Conservation (phyloP, 2,329 filamentous ascomycete genomes). For the Hypoxylon sp. region DNA sequence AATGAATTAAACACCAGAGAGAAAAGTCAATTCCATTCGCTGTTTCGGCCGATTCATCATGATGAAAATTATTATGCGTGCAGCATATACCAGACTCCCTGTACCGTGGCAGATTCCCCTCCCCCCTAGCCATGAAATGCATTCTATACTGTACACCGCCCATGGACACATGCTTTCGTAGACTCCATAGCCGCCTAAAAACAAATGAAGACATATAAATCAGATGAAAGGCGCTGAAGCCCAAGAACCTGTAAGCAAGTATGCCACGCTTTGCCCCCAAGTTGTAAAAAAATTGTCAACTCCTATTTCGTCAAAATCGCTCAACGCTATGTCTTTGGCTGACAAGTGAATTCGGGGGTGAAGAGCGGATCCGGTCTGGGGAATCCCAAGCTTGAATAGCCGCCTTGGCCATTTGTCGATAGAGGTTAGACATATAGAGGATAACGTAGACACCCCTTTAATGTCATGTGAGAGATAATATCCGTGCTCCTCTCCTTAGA, state of each 20-base stretch:
- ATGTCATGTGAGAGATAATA: slow-evolving; percentile 12
- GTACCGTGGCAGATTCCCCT: slow-evolving; percentile 20
- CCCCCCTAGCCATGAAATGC: slow-evolving; percentile 32
- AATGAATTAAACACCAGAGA: not conserved
- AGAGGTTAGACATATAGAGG: slow-evolving; percentile 11
- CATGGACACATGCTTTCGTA: slow-evolving; percentile 32
- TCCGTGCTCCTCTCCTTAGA: not conserved
- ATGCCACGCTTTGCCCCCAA: slow-evolving; percentile 19
- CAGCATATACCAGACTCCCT: slow-evolving; percentile 35
- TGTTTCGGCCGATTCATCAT: slow-evolving; percentile 17
- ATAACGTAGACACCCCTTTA: slow-evolving; percentile 9
- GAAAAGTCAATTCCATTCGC: slow-evolving; percentile 5
- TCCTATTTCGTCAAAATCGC: slow-evolving; percentile 12
- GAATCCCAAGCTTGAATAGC: not conserved
- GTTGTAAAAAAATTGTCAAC: slow-evolving; percentile 24
- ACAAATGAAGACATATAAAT: slow-evolving; percentile 19
- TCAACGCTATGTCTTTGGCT: not conserved
- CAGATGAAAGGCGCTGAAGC: not conserved
- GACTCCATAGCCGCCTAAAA: slow-evolving; percentile 32
- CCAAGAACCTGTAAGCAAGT: slow-evolving; percentile 6
- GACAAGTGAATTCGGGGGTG: slow-evolving; percentile 7
- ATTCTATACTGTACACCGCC: slow-evolving; percentile 39
- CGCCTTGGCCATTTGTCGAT: not conserved
- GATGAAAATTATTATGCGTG: slow-evolving; percentile 27
- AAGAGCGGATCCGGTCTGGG: slow-evolving; percentile 5